Percentiles rank a stretch among this genome's conserved stretches.
Conservation (phyloP, 2,329 filamentous ascomycete species). For the Aureobasidium uvarum region DNA sequence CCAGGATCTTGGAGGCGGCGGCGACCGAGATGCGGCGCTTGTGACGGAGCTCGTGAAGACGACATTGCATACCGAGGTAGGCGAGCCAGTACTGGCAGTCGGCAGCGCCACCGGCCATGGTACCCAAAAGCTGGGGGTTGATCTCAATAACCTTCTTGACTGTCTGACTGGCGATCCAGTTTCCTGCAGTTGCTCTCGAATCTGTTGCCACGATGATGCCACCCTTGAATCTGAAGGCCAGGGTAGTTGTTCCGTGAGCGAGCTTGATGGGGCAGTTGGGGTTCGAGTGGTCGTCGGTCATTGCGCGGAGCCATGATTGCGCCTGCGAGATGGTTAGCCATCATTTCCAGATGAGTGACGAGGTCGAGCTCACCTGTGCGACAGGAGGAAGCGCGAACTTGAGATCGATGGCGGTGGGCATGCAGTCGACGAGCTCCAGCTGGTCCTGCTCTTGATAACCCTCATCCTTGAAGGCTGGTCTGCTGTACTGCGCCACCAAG, state of each 20-base stretch:
- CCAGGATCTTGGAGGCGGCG: conserved; percentile 95
- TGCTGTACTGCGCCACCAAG: conserved; percentile 88
- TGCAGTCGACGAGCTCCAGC: conserved; percentile 66
- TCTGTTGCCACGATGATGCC: conserved; percentile 98
- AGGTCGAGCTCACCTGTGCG: conserved; percentile 65
- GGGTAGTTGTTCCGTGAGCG: conserved; percentile 95
- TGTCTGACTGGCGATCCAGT: conserved; percentile 99
- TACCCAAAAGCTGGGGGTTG: conserved; percentile 89
- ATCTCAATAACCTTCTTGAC: conserved; percentile 99
- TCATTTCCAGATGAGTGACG: conserved; percentile 18
- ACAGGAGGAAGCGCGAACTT: conserved; percentile 95
- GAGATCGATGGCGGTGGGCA: conserved; percentile 70
- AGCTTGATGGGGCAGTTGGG: conserved; percentile 98
- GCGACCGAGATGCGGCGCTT: conserved; percentile 98
- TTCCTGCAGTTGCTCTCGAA: conserved; percentile 92
- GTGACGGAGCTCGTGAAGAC: conserved; percentile 97
- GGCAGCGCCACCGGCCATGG: conserved; percentile 97
- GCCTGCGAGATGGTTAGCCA: conserved; percentile 55
- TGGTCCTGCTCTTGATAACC: conserved; percentile 61
- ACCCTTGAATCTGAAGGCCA: conserved; percentile 96
- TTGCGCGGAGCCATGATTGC: conserved; percentile 90
- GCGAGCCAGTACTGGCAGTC: conserved; percentile 99
- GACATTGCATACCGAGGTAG: conserved; percentile 98
- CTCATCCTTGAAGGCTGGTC: conserved; percentile 71
- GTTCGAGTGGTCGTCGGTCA: conserved; percentile 96